Evolutionary conservation across 2,329 filamentous ascomycete genomes (phyloP).

Genomic region (Neofusicoccum kwambonambiense): DNA sequence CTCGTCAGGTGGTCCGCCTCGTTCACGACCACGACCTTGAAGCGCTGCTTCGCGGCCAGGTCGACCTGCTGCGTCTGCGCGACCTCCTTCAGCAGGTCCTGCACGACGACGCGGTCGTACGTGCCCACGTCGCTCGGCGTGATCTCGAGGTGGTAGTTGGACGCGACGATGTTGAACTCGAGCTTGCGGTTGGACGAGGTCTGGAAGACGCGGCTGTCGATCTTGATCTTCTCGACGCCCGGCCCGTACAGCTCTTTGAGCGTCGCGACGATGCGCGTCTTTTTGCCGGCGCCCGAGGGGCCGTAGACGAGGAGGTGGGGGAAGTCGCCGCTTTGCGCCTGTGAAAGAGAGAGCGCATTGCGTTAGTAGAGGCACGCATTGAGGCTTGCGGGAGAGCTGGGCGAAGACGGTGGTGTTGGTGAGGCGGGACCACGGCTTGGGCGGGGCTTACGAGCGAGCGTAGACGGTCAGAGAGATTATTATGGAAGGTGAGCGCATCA

Average conservation of each 20-base stretch:
- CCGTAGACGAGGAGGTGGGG: constrained; percentile 97
- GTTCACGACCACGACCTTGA: constrained; percentile 99
- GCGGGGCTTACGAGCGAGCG: constrained; percentile 69
- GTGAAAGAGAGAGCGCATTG: constrained; percentile 11
- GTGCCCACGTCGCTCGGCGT: constrained; percentile 95
- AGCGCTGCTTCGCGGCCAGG: constrained; percentile 80
- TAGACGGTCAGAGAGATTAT: constrained; percentile 82
- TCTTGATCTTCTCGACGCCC: constrained; percentile 99
- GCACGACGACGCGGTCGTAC: constrained; percentile 93
- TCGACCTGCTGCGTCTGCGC: constrained; percentile 99
- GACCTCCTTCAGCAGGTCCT: constrained; percentile 94
- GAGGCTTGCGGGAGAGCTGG: not conserved
- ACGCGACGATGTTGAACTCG: constrained; percentile 98
- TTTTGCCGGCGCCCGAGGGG: constrained; percentile 94
- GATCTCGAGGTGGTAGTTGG: constrained; percentile 96
- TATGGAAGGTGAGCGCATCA: constrained; percentile 79
- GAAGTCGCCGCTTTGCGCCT: constrained; percentile 97
- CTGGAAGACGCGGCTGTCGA: constrained; percentile 94
- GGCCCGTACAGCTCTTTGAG: constrained; percentile 93
- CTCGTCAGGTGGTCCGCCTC: constrained; percentile 92
- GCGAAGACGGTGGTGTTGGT: not conserved
- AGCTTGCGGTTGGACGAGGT: constrained; percentile 94
- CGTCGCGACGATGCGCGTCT: constrained; percentile 93
- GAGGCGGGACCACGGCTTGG: constrained; percentile 6
- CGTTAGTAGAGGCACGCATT: constrained; percentile 2